Evolutionary conservation across 768 basidiomycete species (phyloP), one percentile per base, ranked within the genome.

Genomic region (Kwoniella heveanensis): DNA sequence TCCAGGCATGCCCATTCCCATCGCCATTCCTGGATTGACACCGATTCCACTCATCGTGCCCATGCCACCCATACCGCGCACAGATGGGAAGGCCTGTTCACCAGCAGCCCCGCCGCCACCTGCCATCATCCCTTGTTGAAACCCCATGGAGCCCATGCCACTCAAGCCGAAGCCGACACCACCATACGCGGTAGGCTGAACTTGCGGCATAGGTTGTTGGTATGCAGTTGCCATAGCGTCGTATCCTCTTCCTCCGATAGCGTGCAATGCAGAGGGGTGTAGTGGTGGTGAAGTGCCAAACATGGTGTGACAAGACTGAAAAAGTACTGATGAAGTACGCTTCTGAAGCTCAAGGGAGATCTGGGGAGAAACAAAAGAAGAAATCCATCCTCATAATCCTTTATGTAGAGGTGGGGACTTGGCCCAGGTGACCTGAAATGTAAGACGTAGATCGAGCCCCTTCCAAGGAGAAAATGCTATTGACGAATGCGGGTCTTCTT

Each of bases 111-210:
- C 39, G 19, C 39, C 39, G 9, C 39, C 39, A 9, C 39, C 39
- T 10, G 39, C 39, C 39, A 44, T 44, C 39, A 44, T 44, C 10
- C 39, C 39, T 17, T 44, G 39, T 17, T 44, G 39, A 44, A 17
- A 3, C 39, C 39, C 39, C 39, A 44, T 44, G 4, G 39, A 17
- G 39, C 39, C 39, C 25, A 26, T 27, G 13, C 58, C 65, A 48
- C 65, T 48, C 26, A 70, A 39, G 17, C 69, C 69, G 44, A 66
- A 70, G 27, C 69, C 69, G 13, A 70, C 39, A 21, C 65, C 69
- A 21, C 69, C 69, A 53, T 66, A 70, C 3, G 57, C 19, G 12
- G 56, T 55, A 29, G 52, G 32, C n/a, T 62, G 60, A 49, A 22
- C 53, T 48, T 62, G 61, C 39, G 55, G 53, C 54, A 56, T 49